phyloP scores from a whole-genome alignment of 176 grass and related monocot species.

The Luzula sylvatica region DNA sequence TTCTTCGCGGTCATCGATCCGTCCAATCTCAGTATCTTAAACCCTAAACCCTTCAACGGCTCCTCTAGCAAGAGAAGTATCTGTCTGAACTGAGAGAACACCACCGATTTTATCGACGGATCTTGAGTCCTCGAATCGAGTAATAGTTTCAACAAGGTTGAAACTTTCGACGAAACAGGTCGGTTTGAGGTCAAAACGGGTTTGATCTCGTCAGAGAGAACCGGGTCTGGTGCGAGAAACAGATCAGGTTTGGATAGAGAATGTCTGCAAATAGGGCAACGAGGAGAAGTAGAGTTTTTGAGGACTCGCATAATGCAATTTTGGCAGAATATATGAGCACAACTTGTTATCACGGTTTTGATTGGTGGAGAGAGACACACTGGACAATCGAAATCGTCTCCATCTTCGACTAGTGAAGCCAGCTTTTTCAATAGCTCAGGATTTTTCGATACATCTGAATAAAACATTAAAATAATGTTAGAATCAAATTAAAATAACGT shows the following conservation, averaged over 20 bases:
- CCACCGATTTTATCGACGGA: constrained; percentile 55
- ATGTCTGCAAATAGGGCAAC: constrained; percentile 80
- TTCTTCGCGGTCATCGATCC: constrained; percentile 65
- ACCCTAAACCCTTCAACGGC: constrained; percentile 58
- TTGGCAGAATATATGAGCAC: constrained; percentile 86
- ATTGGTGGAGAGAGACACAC: constrained; percentile 78
- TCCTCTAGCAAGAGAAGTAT: constrained; percentile 76
- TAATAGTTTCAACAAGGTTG: constrained; percentile 57
- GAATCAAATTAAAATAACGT: too few species aligned
- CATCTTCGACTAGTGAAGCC: constrained; percentile 63
- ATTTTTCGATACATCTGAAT: constrained; percentile 65
- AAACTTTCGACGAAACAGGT: constrained; percentile 73
- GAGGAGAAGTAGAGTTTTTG: constrained; percentile 43
- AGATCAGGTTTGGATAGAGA: constrained; percentile 69
- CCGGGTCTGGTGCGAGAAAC: constrained; percentile 52
- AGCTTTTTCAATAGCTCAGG: constrained; percentile 87
- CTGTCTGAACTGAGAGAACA: constrained; percentile 90
- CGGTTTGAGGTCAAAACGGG: constrained; percentile 15
- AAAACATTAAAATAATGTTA: constrained; percentile 8
- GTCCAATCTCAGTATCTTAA: constrained; percentile 45
- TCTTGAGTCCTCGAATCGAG: constrained; percentile 32
- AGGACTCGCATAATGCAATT: constrained; percentile 66
- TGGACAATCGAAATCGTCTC: constrained; percentile 95
- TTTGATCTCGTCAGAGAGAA: constrained; percentile 40
- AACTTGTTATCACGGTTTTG: constrained; percentile 76